Percentiles rank a stretch among this genome's conserved stretches.
Evolutionary conservation across 75 land plant genomes (phyloP).

Genomic region (Pinus taeda): DNA sequence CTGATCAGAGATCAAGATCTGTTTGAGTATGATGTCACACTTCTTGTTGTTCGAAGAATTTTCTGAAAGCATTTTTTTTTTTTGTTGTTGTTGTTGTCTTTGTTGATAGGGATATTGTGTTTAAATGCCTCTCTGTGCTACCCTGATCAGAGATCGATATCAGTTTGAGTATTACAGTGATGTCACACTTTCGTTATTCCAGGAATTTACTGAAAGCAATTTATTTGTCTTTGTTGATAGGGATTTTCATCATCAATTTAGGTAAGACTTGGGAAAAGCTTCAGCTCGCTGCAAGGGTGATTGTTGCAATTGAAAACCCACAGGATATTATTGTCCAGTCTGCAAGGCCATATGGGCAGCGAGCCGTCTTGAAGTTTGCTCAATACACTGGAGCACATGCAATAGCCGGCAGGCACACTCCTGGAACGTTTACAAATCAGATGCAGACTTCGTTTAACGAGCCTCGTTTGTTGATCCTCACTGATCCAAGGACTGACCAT

Average conservation of each 20-base stretch:
- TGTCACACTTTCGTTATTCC: no score
- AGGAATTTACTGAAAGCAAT: no score
- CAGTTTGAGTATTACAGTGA: no score
- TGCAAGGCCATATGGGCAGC: slow-evolving; percentile 88
- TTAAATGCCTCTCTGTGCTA: no score
- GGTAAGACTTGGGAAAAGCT: slow-evolving; percentile 92
- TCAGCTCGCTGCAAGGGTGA: slow-evolving; percentile 77
- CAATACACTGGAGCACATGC: slow-evolving; percentile 87
- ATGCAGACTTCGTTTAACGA: slow-evolving; percentile 85
- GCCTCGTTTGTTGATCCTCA: slow-evolving; percentile 84
- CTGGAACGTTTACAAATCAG: slow-evolving; percentile 89
- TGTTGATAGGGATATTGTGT: slow-evolving; percentile 16
- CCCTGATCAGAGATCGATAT: no score
- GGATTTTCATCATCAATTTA: slow-evolving; percentile 75
- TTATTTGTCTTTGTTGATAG: slow-evolving; percentile 17
- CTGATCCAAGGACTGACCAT: slow-evolving; percentile 85
- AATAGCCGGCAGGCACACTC: slow-evolving; percentile 84
- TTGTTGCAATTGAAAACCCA: slow-evolving; percentile 86
- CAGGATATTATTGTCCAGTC: slow-evolving; percentile 94
- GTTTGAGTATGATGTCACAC: no score
- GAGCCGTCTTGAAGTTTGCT: slow-evolving; percentile 85
- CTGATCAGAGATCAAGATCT: no score
- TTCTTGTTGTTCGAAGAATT: no score
- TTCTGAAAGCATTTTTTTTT: no score
- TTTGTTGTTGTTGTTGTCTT: no score